These are phyloP conservation scores for Aspergillus sp. DNA, from an alignment of 2,329 filamentous ascomycete genomes.

Conservation along the genomic window DNA sequence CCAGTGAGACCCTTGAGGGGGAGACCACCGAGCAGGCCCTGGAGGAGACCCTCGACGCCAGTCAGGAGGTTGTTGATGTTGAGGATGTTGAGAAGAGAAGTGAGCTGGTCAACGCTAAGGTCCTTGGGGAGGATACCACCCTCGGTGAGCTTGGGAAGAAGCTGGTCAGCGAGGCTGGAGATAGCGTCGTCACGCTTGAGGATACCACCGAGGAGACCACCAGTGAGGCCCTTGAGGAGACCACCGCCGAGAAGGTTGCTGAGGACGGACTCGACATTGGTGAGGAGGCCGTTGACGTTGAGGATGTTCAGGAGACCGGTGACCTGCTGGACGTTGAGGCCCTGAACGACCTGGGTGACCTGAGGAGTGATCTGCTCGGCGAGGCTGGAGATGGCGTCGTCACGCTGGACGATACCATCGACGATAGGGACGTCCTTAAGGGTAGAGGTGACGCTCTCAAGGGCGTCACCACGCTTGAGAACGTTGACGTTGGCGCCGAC, in stretches of 20 bases:
- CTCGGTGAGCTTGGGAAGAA: background rate
- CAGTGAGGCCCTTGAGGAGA: conserved; percentile 6
- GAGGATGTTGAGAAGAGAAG: background rate
- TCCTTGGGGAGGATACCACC: background rate
- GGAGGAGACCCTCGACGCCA: conserved; percentile 10
- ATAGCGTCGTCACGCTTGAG: conserved; percentile 6
- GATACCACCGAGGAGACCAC: conserved; percentile 8
- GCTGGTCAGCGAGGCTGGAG: conserved; percentile 9
- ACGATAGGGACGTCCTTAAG: background rate
- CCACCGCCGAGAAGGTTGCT: background rate
- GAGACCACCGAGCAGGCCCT: background rate
- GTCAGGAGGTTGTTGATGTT: conserved; percentile 2
- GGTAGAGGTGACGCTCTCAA: background rate
- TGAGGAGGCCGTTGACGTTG: conserved; percentile 1
- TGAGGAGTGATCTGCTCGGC: background rate
- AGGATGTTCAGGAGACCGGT: conserved; percentile 2
- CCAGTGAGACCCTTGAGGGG: conserved; percentile 4
- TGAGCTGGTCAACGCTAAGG: background rate
- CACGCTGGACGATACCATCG: background rate
- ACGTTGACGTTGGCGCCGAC: conserved; percentile 1
- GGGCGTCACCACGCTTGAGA: background rate
- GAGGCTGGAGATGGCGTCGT: conserved; percentile 1
- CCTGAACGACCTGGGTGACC: background rate
- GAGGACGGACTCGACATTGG: conserved; percentile 10
- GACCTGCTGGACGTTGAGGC: background rate